Base-by-base conservation (phyloP, 148 eudicot genomes). In the Agrostemma githago region DNA sequence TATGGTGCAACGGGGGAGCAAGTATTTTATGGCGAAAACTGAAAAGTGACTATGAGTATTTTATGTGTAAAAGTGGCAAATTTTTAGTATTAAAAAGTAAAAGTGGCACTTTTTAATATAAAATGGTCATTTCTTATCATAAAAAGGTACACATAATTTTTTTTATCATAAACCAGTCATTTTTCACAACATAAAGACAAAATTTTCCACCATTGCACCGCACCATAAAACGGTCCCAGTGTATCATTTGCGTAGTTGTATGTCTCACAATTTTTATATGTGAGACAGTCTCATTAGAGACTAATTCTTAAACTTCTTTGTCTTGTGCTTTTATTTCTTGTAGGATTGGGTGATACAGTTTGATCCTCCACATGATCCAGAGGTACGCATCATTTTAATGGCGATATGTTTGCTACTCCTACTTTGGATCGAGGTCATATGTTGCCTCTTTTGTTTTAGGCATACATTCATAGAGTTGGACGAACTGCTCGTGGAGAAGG, bases 401-500 rank as follows among this genome's bases (percentile, higher is more conserved):
- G 15, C n/a, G 51, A 11, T 40, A 20, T 17, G 5, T 37, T 59
- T 70, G 34, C 34, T 26, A 26, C 34, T 26, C 34, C 2, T 21
- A 58, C 21, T 34, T 44, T 42, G 37, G 14, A 21, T 21, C 40
- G n/a, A 17, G 20, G 69, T 46, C 34, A 76, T 58, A 38, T 54
- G 0, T 15, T 62, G 3, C 17, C 14, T 72, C 17, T 76, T 73
- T 44, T 38, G 2, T 68, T 64, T 73, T 83, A 90, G 98, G 93
- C 88, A 78, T 92, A 90, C 71, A 88, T 92, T 43, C 98, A 92
- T 58, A 86, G 98, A 74, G 96, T 92, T 76, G 98, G 98, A 41
- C 90, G 98, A 74, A 92, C 98, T 72, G 98, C 96, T 17, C 93
- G 96, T 83, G 98, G 96, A 40, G 96, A 89, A 87, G 96, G 96